Evolutionary conservation across 2,329 filamentous ascomycete species (phyloP).

Genomic region (Fusarium metavorans): DNA sequence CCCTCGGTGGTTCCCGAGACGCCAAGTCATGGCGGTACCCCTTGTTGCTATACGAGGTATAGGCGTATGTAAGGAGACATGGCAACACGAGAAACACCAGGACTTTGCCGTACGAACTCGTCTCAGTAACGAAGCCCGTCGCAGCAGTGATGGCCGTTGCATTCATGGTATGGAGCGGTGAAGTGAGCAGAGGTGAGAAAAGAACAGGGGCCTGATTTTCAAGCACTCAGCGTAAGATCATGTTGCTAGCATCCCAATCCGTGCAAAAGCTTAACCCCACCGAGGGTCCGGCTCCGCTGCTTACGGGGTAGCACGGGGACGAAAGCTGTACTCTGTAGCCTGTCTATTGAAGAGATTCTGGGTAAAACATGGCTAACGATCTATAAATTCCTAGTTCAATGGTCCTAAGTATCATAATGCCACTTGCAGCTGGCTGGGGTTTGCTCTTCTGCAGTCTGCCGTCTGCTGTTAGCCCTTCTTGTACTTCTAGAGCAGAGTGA

Average conservation of each 20-base stretch:
- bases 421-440: neutral
- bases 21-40: neutral
- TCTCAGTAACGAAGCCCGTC: neutral
- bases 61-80: slow-evolving; percentile 21
- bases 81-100: neutral
- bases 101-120: neutral
- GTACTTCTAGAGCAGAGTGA: neutral
- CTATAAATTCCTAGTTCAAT: neutral
- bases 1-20: slow-evolving; percentile 19
- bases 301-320: neutral
- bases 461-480: neutral
- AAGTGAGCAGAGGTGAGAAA: neutral
- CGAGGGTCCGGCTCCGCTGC: neutral
- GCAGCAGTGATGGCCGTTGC: neutral
- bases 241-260: neutral
- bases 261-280: neutral
- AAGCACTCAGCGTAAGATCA: neutral
- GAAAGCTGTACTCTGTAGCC: neutral
- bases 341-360: neutral
- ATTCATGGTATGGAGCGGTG: slow-evolving; percentile 17
- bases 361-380: neutral
- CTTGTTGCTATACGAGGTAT: slow-evolving; percentile 11
- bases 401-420: neutral
- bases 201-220: neutral
- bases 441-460: neutral